A percentile compares a stretch with the other conserved stretches of the same genome.
Evolutionary conservation across 2,329 filamentous ascomycete genomes (phyloP).

Genomic region (Botrytis elliptica): DNA sequence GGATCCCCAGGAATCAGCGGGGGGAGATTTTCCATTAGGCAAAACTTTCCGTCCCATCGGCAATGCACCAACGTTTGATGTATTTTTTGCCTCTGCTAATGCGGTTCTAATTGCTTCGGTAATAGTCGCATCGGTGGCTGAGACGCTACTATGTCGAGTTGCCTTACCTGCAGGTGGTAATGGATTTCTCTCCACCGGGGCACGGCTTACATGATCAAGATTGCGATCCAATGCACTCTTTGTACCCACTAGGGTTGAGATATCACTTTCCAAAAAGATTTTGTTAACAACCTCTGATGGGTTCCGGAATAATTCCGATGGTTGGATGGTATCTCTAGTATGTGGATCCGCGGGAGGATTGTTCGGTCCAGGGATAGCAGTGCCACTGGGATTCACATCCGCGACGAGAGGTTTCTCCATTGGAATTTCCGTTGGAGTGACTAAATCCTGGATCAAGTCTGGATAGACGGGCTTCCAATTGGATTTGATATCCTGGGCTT

Average conservation of each 20-base stretch:
- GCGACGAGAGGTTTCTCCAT: constrained; percentile 18
- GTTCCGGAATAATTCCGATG: constrained; percentile 28
- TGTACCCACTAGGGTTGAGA: constrained; percentile 29
- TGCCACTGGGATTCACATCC: constrained; percentile 9
- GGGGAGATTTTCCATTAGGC: constrained; percentile 27
- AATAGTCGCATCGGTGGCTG: constrained; percentile 32
- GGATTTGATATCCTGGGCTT: constrained; percentile 13
- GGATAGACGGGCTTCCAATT: constrained; percentile 28
- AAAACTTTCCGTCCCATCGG: constrained; percentile 26
- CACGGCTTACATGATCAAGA: constrained; percentile 22
- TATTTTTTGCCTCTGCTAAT: constrained; percentile 27
- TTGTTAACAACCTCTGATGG: constrained; percentile 24
- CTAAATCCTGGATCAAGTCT: constrained; percentile 28
- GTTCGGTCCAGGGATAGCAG: constrained; percentile 20
- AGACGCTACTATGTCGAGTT: constrained; percentile 27
- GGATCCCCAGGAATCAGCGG: constrained; percentile 19
- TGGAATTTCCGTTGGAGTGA: constrained; percentile 23
- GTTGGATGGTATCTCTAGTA: constrained; percentile 31
- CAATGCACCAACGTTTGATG: constrained; percentile 18
- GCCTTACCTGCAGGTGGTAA: constrained; percentile 29
- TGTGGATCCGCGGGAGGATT: constrained; percentile 23
- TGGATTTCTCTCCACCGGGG: constrained; percentile 10
- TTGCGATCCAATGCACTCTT: constrained; percentile 22
- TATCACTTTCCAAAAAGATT: constrained; percentile 26
- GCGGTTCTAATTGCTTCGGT: constrained; percentile 32